Evolutionary conservation across 805 yeast species (phyloP), one percentile per base, ranked within the genome.

Genomic region (Yamadazyma sp.): DNA sequence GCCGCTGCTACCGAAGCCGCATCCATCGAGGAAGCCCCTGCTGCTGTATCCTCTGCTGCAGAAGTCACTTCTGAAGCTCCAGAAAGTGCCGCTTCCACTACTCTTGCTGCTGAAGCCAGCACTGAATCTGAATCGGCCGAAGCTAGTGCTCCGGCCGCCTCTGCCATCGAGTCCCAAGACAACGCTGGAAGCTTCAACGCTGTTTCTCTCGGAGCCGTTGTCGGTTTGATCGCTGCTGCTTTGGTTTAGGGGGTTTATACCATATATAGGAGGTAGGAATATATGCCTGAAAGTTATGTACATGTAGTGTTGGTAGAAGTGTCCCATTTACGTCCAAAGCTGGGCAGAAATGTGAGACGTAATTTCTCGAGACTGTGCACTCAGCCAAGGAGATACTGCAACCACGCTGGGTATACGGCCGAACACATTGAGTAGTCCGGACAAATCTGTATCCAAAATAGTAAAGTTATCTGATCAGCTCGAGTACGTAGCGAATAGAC

Each of bases 211-310:
- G 66, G 64, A 32, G 70, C 45, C 43, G 45, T 64, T 11, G 61
- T 60, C 41, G 73, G 71, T 35, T 50, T 69, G 16, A 55, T 62
- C 24, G 75, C 67, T 51, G 70, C 62, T 46, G 68, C 57, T 44
- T 57, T 59, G 30, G 50, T 59, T 36, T 59, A 55, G 35, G 32
- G 32, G 20, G 17, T 25, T 37, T 29, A 37, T 37, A 31, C 29
- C 29, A 35, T 20, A 14, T 35, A 25, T 28, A 28, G 16, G 22
- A 23, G 33, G 40, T 25, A 23, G 29, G 31, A 31, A 37, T 37
- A 29, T 9, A 37, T 31, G 27, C 14, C 29, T 27, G 27, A 25
- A 13, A 35, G 27, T n/a, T n/a, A n/a, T n/a, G n/a, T n/a, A n/a
- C n/a, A n/a, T n/a, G n/a, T n/a, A n/a, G n/a, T n/a, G n/a, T n/a